A percentile compares a stretch with the other conserved stretches of the same genome.
Evolutionary conservation across 108 stramenopile species (phyloP).

Genomic region (Cyclotella sp.): DNA sequence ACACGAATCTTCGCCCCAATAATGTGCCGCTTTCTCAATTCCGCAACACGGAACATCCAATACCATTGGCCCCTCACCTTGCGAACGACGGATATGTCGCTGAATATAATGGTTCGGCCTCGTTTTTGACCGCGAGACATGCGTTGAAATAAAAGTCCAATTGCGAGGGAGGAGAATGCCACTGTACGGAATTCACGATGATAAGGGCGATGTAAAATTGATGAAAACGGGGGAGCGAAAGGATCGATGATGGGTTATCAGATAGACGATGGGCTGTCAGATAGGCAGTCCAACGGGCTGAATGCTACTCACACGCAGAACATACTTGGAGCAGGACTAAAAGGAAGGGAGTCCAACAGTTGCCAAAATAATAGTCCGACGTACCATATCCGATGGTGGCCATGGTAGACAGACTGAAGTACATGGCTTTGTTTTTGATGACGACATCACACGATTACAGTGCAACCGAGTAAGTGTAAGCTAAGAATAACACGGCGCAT

Average conservation of each 20-base stretch:
- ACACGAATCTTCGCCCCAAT: slow-evolving; percentile 92
- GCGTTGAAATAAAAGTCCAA: slow-evolving; percentile 93
- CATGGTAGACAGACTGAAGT: slow-evolving; percentile 93
- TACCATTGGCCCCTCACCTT: slow-evolving; percentile 79
- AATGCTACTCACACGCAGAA: slow-evolving; percentile 38
- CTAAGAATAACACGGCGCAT: too few relatives aligned
- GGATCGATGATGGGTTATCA: too few relatives aligned
- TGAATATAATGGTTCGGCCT: slow-evolving; percentile 90
- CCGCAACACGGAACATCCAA: slow-evolving; percentile 95
- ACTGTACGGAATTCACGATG: slow-evolving; percentile 21
- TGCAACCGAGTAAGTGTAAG: slow-evolving; percentile 7
- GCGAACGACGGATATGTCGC: slow-evolving; percentile 85
- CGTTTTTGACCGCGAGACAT: slow-evolving; percentile 89
- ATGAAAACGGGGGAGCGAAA: neutral
- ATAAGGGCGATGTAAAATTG: too few relatives aligned
- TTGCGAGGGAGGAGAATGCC: slow-evolving; percentile 89
- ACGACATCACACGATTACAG: slow-evolving; percentile 7
- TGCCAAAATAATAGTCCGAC: slow-evolving; percentile 93
- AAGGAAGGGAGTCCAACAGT: slow-evolving; percentile 86
- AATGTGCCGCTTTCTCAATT: slow-evolving; percentile 91
- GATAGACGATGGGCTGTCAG: too few relatives aligned
- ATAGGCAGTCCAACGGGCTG: neutral
- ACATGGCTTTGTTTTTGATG: slow-evolving; percentile 54
- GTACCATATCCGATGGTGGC: slow-evolving; percentile 96
- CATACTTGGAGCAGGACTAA: slow-evolving; percentile 90